Evolutionary conservation across 768 basidiomycete species (phyloP).

Genomic region (Hericium rajendrae): DNA sequence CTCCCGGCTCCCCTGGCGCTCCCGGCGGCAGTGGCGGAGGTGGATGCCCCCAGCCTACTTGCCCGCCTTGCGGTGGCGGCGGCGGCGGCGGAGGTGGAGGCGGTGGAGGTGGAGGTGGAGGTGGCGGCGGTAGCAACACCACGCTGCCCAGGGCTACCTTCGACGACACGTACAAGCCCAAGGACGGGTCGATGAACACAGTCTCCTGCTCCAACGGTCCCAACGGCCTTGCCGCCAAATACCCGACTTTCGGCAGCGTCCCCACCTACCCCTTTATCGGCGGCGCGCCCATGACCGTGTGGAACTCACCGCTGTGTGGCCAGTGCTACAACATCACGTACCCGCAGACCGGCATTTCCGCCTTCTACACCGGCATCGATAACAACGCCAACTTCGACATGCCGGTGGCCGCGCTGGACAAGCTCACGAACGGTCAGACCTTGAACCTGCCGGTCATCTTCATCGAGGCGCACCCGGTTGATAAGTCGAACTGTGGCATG

Average conservation of each 20-base stretch:
- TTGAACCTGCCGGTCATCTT: slow-evolving; percentile 17
- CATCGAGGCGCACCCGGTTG: slow-evolving; percentile 19
- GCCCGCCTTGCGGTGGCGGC: neutral
- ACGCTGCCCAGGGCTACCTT: slow-evolving; percentile 19
- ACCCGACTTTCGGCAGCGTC: slow-evolving; percentile 39
- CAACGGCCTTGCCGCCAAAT: slow-evolving; percentile 39
- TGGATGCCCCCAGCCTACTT: neutral
- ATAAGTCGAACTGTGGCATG: slow-evolving; percentile 17
- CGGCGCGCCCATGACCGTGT: slow-evolving; percentile 42
- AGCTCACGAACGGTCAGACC: slow-evolving; percentile 19
- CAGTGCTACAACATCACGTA: slow-evolving; percentile 53
- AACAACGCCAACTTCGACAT: slow-evolving; percentile 30
- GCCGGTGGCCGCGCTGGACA: slow-evolving; percentile 22
- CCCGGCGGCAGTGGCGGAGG: neutral
- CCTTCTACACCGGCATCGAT: slow-evolving; percentile 47
- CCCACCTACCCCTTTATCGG: slow-evolving; percentile 55
- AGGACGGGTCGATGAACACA: slow-evolving; percentile 26
- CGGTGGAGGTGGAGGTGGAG: neutral
- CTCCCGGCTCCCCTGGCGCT: neutral
- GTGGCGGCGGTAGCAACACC: neutral
- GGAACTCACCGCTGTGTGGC: slow-evolving; percentile 44
- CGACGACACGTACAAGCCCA: slow-evolving; percentile 40
- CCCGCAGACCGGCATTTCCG: slow-evolving; percentile 26
- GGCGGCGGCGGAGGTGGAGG: neutral
- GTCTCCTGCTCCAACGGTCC: slow-evolving; percentile 44